Evolutionary conservation across 352 stramenopile genomes (phyloP), one percentile per base, ranked within the genome.

Genomic region (Phytophthora crassamura): DNA sequence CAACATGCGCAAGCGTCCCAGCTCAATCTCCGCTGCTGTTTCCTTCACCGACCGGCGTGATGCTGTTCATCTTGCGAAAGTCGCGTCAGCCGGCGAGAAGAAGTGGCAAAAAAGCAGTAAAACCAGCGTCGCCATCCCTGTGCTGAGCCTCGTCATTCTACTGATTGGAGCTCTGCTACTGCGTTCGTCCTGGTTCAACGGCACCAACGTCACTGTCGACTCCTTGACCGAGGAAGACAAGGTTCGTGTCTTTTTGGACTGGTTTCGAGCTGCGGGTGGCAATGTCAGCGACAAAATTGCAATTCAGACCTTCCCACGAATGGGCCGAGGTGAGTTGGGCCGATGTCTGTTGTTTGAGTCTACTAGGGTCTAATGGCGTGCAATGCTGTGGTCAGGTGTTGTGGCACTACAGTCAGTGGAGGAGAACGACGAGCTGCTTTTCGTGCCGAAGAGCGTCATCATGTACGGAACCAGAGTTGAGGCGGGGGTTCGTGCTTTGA

Each of bases 391-490:
- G 10, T 2, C 16, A 83, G 75, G 75, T 35, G 15, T 84, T 16
- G 12, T 79, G 9, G 72, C 75, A 7, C 39, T 64, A 12, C 22
- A 74, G 0, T 16, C 59, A 5, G 64, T 86, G 41, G 42, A 58
- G 5, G 59, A 78, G 36, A 64, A 72, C 15, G 72, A 80, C 7
- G 43, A 69, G 25, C 30, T 86, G 28, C 54, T 86, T 8, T 82
- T 84, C 16, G 73, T 86, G 0, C 77, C 77, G 0, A 78, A 69
- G 47, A 48, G 43, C 5, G 64, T 84, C 45, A 72, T 81, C 67
- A 84, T 86, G 77, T 86, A 51, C 30, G n/a, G 72, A 14, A 30
- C 15, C 16, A 15, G 22, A n/a, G 4, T 28, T 28, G 22, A 28
- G 22, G 22, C 22, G 22, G 22, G 22, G 22, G 2, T 28, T 28